Percentiles rank a stretch among this genome's conserved stretches.
Conservation (phyloP, 2,329 filamentous ascomycete species). For the Penicillium sp. region DNA sequence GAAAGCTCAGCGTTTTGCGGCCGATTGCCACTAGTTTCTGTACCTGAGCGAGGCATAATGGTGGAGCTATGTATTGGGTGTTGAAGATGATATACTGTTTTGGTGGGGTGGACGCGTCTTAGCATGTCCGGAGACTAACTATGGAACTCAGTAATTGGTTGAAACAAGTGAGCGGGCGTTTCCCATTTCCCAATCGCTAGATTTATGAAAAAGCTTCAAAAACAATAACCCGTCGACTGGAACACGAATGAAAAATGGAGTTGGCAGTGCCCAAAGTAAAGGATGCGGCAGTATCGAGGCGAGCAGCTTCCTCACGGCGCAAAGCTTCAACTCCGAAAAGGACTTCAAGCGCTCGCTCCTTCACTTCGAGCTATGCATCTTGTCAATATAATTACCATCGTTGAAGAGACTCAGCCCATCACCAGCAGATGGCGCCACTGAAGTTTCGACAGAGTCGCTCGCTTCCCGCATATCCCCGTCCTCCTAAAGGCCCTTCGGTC, state of each 20-base stretch:
- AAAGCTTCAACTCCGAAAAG: background rate
- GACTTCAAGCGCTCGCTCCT: background rate
- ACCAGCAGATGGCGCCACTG: conserved; percentile 29
- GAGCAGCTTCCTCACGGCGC: background rate
- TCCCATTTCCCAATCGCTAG: no score
- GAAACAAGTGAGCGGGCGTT: no score
- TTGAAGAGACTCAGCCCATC: background rate
- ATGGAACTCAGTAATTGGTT: no score
- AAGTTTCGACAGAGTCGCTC: conserved; percentile 23
- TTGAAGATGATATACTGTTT: no score
- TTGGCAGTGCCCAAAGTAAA: background rate
- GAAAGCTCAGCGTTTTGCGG: no score
- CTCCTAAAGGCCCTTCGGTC: conserved; percentile 22
- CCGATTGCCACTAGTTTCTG: no score
- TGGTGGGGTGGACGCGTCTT: no score
- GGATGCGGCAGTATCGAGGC: background rate
- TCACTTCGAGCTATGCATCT: background rate
- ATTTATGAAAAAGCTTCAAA: no score
- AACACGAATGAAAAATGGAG: background rate
- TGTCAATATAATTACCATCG: background rate
- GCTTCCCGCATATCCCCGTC: conserved; percentile 24
- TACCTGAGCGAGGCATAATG: no score
- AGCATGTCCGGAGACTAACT: no score
- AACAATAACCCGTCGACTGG: background rate
- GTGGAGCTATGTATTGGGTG: no score